Base-by-base conservation (phyloP, 2,329 filamentous ascomycete species). In the Fusarium anguioides region DNA sequence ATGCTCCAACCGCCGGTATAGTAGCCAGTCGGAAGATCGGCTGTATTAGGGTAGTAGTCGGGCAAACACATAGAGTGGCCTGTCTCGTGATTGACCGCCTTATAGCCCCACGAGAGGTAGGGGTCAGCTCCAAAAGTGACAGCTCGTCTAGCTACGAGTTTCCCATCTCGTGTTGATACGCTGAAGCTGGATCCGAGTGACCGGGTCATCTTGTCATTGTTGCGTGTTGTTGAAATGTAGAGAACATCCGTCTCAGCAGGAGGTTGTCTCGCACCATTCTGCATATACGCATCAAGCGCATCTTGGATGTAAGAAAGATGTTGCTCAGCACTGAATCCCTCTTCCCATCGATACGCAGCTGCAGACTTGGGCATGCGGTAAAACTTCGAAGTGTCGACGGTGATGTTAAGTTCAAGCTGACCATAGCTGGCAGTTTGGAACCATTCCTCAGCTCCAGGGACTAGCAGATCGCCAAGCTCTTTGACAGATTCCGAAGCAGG, bases 31-130 rank as follows among this genome's bases (percentile, higher is more conserved):
- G 64, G 58, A 6, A 71, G 33, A 10, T 45, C 39, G 9, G 37
- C 20, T 10, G 26, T 67, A 64, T 18, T 62, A 54, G 78, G 77
- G 57, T 80, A 80, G 46, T 75, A 70, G 45, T 80, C 78, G 1
- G 78, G 76, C 46, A 80, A 57, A 50, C 78, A 78, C 67, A 80
- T 78, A 5, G 78, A 62, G 45, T 80, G 78, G 8, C 77, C 77
- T 0, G 75, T 78, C 72, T 80, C 78, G 26, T 80, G 78, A 65
- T 79, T 79, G 9, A 79, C 55, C 8, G 75, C 73, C 50, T 77
- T 77, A 44, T 60, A 76, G 17, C 73, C 71, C 77, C 76, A 79
- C 0, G 61, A 59, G 12, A 49, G 42, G 50, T 74, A 79, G 0
- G 72, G 70, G 37, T 80, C 77, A 4, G 66, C 45, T 1, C 77